Conservation (phyloP, 768 basidiomycete genomes). For the Collybiopsis luxurians region DNA sequence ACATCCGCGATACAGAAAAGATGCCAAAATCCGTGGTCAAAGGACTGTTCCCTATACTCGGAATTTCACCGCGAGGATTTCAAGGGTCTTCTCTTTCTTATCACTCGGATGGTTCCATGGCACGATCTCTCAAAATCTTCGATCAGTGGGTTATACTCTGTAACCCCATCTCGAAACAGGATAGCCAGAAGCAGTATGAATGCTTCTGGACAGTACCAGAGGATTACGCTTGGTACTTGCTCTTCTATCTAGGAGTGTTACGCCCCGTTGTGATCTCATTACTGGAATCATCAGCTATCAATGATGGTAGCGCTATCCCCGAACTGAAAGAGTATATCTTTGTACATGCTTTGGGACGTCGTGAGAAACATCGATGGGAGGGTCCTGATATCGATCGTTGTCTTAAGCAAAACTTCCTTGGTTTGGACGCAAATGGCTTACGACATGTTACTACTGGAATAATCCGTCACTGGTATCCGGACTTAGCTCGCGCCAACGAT, state of each 20-base stretch:
- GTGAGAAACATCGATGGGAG: not conserved
- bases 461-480: not conserved
- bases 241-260: not conserved
- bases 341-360: not conserved
- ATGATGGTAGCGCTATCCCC: not conserved
- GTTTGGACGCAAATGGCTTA: not conserved
- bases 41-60: not conserved
- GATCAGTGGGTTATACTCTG: not conserved
- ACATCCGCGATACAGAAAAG: not conserved
- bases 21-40: not conserved
- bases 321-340: not conserved
- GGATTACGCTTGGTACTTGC: not conserved
- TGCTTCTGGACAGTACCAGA: not conserved
- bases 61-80: not conserved
- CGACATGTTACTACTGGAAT: not conserved
- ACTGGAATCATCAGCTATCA: not conserved
- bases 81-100: not conserved
- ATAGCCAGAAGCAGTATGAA: not conserved
- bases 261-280: not conserved
- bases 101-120: not conserved
- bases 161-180: not conserved
- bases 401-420: not conserved
- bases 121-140: not conserved
- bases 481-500: not conserved
- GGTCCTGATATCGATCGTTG: not conserved